Evolutionary conservation across 768 basidiomycete genomes (phyloP), one percentile per base, ranked within the genome.

Genomic region (Suillus luteus): DNA sequence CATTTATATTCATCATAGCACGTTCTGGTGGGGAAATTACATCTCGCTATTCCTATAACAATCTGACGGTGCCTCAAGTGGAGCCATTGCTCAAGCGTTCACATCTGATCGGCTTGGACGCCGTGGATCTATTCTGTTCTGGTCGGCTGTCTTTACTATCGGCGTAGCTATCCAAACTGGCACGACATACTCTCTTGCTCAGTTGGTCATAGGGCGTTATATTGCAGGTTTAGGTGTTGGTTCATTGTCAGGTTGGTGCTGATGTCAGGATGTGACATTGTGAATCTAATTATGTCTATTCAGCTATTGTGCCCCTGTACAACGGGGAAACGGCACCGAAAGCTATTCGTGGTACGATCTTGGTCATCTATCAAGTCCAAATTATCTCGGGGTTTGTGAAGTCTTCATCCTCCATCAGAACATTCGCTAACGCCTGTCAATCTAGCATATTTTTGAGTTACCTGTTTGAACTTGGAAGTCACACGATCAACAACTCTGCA

Each of bases 271-370:
- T 59, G 10, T 41, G 17, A 35, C 55, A 5, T 31, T 5, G 27
- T 48, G 11, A 57, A 73, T 37, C 4, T 5, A 3, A 44, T 10
- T 41, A 24, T 14, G 17, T 62, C 49, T 66, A 35, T 67, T 24
- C 57, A 83, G 83, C 82, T 48, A 83, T 86, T 59, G 84, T 86
- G 12, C 85, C 85, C 68, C 83, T 92, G 8, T 92, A 92, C 72
- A 91, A 89, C 66, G 90, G 91, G 44, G 91, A 92, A 75, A 89
- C 90, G 0, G 85, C 90, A 0, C 91, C 91, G 0, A 91, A 91
- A 70, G 81, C 85, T 1, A 80, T 92, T 62, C 84, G 91, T 70
- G 92, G 91, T 9, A 84, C 88, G 22, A 73, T 85, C 81, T 77
- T 93, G 35, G 89, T 90, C 2, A 76, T 93, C 19, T 92, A 92